Base-by-base conservation (phyloP, 2,329 filamentous ascomycete species). In the Aspergillus piperis region DNA sequence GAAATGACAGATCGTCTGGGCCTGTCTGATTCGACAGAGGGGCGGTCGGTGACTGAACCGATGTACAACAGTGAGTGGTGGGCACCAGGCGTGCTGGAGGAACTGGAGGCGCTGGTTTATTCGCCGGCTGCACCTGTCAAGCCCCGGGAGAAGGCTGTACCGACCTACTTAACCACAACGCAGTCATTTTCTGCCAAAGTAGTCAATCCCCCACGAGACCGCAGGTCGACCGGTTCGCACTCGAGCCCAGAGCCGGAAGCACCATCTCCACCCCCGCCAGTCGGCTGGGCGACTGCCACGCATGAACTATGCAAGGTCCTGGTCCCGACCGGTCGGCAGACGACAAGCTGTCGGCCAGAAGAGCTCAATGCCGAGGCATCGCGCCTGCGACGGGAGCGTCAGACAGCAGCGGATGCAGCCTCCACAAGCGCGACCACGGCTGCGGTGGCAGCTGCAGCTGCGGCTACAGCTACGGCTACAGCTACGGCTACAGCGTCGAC, bases 161-260 rank as follows among this genome's bases (percentile, higher is more conserved):
- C 90, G 1, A 93, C 90, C 1, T 97, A 93, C 75, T 92, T 87
- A 2, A 91, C 92, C 1, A 91, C 93, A 0, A 98, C 94, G 0
- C 90, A 94, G 63, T 90, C 94, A 0, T 98, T 92, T 44, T 87
- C 88, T 1, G 91, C 92, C 23, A 96, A 91, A 75, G 88, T 91
- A 10, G 83, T 90, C 0, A 85, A 90, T 49, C 84, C 88, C 1
- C 80, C 87, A 8, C 89, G 86, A 62, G 80, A 90, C 64, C 72
- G 74, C 13, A 74, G 65, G 54, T 72, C 69, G 5, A 67, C 66
- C 10, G 67, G 69, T 17, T 72, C 68, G n/a, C 63, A 68, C 84
- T 86, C 44, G 83, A 88, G 61, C 53, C 48, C 64, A 1, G 73
- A 75, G 10, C 65, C 68, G 2, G 69, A 69, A 30, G 86, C 88